Base-by-base conservation (phyloP, 2,329 filamentous ascomycete species). In the Ambrosiella cleistominuta region DNA sequence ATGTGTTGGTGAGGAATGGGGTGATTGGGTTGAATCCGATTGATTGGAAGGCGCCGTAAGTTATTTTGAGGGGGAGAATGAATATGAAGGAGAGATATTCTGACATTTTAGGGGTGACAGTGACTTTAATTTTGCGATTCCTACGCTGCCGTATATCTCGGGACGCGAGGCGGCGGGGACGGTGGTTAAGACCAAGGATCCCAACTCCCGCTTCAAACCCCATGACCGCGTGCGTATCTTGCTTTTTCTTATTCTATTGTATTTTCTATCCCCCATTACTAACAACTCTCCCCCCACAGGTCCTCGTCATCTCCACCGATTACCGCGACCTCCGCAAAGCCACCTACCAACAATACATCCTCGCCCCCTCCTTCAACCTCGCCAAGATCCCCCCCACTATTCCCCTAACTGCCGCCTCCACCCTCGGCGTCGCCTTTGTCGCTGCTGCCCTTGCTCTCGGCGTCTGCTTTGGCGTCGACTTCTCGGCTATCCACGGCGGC, bases 21-120 rank as follows among this genome's bases (percentile, higher is more conserved):
- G 78, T 78, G 11, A 82, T 87, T 63, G 85, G 85, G 0, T 69
- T 89, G 42, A 89, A 89, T 64, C 86, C 86, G 0, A 85, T 89
- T 58, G 86, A 87, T 66, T 86, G 81, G 81, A 86, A 86, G 70
- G 77, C 80, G 60, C 81, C 83, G 82, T 85, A 70, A 63, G 79
- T 73, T 9, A 42, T 3, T 11, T 55, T 19, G 7, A 19, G 8
- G 8, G 8, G 12, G 8, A 49, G 15, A 17, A 42, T 11, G 11
- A 3, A 13, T 51, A 2, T 44, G 35, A 15, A 38, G 15, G 35
- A 39, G 39, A 13, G 13, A 17, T 15, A 45, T 7, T 12, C 11
- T 17, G n/a, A 56, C 13, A 42, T 42, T 12, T 47, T 47, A 17
- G 11, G 9, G n/a, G 13, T 38, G 11, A 38, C 39, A 85, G 82